Evolutionary conservation across 1,139 yeast species (phyloP), one percentile per base, ranked within the genome.

Genomic region (Magnusiomyces suaveolens): DNA sequence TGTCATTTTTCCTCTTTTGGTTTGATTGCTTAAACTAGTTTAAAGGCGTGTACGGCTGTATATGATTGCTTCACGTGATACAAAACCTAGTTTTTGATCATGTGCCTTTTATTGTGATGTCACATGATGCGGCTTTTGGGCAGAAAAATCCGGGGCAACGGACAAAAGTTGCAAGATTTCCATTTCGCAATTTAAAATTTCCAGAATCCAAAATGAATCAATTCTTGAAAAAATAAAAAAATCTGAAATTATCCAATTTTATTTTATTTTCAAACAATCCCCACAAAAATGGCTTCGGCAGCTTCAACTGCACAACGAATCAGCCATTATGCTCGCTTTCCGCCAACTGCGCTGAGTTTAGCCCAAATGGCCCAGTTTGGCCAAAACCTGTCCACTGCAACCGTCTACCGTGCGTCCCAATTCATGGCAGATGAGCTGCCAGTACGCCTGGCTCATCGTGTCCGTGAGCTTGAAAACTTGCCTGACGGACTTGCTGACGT

Each of bases 311-410:
- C 69, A 43, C 64, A 67, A 47, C 66, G 69, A 58, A 69, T 74
- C 55, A 57, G 69, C 52, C 75, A 73, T 58, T 85, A 83, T 74
- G 92, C 96, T 2, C 75, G 78, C 56, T 78, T 82, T 61, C 86
- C 88, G 26, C 95, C 92, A 57, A 87, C 95, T 1, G 89, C 95
- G 1, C 87, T 88, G 4, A 83, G 90, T 1, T 72, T 88, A 58
- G 76, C 89, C 56, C 96, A 87, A 67, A 87, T 88, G 96, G 96
- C 88, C 21, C 92, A 86, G 67, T 87, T 87, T 70, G 96, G 96
- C 3, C 82, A 83, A 8, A 75, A 77, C 52, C 90, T 95, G 2
- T 77, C 80, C 29, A 87, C 87, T 18, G 95, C 94, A 1, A 81
- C 87, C 10, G 74, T 88, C 47, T 88, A 85, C 67, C 77, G 87